Evolutionary conservation across 257 asterid genomes (phyloP), one percentile per base, ranked within the genome.

Genomic region (Schizonepeta tenuifolia): DNA sequence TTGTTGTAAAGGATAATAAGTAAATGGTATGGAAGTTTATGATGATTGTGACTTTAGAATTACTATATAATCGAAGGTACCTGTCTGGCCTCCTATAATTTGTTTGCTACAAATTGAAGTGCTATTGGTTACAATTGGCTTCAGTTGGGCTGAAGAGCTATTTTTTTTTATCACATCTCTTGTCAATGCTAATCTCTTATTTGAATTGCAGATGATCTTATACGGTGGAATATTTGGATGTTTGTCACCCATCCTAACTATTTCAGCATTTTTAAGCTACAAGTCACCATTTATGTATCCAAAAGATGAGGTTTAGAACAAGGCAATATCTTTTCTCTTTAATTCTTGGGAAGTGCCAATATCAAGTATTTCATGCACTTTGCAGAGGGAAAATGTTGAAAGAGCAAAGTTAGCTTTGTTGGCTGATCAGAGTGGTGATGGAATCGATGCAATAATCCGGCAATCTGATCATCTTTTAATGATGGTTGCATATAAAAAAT

Each of bases 171-270:
- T 20, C 20, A 51, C 50, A 18, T 67, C 70, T 65, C 58, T 41
- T 73, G 73, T 60, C 64, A 62, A 58, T 59, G 33, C 70, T 70
- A 60, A 61, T 64, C 40, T 53, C 55, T 46, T 77, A 65, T 75
- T 70, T 70, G 58, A 73, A 76, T 46, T 78, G 85, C 92, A 94
- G 99, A 91, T 94, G 97, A 85, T 94, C 86, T 71, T 94, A 78
- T 94, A 89, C 77, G 97, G 95, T 63, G 96, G 87, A 75, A 90
- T 94, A 85, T 94, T 94, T 86, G n/a, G n/a, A n/a, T 94, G 99
- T 66, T 74, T 94, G 84, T 94, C 99, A 15, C 95, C 99, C 57
- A 86, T 94, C 84, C 90, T 94, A 56, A 89, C 97, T 43, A 91
- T 94, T 67, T 94, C 99, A 46, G 97, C 99, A 68, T 94, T 89